phyloP scores from a whole-genome alignment of 768 basidiomycete species.

The Crucibulum laeve region DNA sequence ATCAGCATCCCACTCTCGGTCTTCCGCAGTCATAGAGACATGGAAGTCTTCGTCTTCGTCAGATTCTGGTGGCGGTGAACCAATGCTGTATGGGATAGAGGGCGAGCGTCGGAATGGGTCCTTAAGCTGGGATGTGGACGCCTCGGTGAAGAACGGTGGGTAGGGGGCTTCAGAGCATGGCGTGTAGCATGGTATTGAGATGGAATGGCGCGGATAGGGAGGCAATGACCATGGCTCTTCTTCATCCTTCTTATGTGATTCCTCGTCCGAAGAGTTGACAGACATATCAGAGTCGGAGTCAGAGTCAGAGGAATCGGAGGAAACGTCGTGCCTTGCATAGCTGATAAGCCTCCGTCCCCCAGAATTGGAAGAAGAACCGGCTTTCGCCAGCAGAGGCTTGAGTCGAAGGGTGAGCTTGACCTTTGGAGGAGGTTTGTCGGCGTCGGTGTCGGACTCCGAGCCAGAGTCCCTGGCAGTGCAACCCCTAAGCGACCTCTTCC shows the following conservation, averaged over 20 bases:
- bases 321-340: slow-evolving; percentile 37
- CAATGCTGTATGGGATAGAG: slow-evolving; percentile 50
- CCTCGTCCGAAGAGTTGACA: slow-evolving; percentile 36
- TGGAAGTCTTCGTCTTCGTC: slow-evolving; percentile 54
- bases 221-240: slow-evolving; percentile 48
- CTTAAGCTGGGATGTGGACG: slow-evolving; percentile 14
- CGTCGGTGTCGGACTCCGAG: slow-evolving; percentile 30
- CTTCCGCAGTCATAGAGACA: slow-evolving; percentile 37
- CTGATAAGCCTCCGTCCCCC: slow-evolving; percentile 19
- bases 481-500: slow-evolving; percentile 37
- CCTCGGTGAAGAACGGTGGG: slow-evolving; percentile 20
- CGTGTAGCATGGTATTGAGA: slow-evolving; percentile 53
- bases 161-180: slow-evolving; percentile 36
- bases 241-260: slow-evolving; percentile 18
- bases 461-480: slow-evolving; percentile 18
- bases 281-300: slow-evolving; percentile 34
- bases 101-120: slow-evolving; percentile 49
- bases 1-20: slow-evolving; percentile 40
- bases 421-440: slow-evolving; percentile 49
- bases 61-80: slow-evolving; percentile 72
- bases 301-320: slow-evolving; percentile 29
- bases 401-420: slow-evolving; percentile 69
- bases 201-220: slow-evolving; percentile 53
- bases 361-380: slow-evolving; percentile 20
- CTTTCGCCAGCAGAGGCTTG: slow-evolving; percentile 36